Evolutionary conservation across 176 grass and related monocot genomes (phyloP).

Genomic region (Carex pumila): DNA sequence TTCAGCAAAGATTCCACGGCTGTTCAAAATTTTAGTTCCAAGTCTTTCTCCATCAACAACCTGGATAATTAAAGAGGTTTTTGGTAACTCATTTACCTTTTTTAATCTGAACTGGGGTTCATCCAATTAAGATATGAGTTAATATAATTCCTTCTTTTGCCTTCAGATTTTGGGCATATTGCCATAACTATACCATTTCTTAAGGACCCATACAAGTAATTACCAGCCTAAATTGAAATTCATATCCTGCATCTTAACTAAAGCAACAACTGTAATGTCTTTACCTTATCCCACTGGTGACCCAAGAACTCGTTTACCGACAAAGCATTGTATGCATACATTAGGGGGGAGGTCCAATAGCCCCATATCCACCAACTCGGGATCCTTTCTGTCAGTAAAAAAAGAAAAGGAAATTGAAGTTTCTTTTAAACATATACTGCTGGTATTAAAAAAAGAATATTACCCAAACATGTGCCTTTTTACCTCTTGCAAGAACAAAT

Average conservation of each 20-base stretch:
- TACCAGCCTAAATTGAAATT: background rate
- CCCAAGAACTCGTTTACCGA: conserved; percentile 72
- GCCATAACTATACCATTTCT: background rate
- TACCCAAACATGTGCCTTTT: background rate
- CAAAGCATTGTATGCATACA: conserved; percentile 81
- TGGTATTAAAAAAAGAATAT: background rate
- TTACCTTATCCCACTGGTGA: conserved; percentile 60
- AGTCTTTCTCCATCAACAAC: conserved; percentile 31
- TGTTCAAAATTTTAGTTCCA: conserved; percentile 41
- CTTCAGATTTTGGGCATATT: background rate
- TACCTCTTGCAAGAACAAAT: too few species aligned
- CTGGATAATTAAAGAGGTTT: background rate
- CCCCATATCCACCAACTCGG: conserved; percentile 99
- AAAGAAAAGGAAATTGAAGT: background rate
- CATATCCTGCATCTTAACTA: background rate
- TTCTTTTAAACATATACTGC: background rate
- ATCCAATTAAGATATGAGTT: background rate
- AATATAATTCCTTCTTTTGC: background rate
- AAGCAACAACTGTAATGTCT: background rate
- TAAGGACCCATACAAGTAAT: background rate
- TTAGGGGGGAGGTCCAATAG: conserved; percentile 95
- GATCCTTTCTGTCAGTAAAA: conserved; percentile 44
- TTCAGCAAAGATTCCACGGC: conserved; percentile 64
- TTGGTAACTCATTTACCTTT: background rate
- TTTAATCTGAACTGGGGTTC: background rate